Evolutionary conservation across 345 rosid species (phyloP).

Genomic region (Murraya paniculata): DNA sequence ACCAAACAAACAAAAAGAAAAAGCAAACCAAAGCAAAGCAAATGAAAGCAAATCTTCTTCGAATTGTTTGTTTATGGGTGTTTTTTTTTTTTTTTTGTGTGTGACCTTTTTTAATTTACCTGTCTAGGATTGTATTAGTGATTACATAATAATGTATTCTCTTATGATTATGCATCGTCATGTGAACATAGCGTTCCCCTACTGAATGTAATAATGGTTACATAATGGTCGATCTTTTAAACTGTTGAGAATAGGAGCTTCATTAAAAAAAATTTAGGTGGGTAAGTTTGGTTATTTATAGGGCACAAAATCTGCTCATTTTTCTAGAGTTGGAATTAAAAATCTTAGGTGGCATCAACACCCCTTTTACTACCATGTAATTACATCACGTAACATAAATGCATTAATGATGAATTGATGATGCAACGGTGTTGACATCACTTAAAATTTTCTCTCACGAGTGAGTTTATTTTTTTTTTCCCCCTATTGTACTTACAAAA

Average conservation of each 20-base stretch:
- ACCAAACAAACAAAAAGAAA: slow-evolving; percentile 1
- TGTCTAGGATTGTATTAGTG: background rate
- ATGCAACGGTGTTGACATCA: too few relatives aligned
- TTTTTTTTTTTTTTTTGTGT: slow-evolving; percentile 1
- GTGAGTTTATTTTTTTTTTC: too few relatives aligned
- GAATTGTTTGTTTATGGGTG: slow-evolving; percentile 22
- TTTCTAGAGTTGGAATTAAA: too few relatives aligned
- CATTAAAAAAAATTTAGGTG: background rate
- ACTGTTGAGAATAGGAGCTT: background rate
- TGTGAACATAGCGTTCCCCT: background rate
- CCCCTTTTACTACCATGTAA: background rate
- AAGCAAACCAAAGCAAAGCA: slow-evolving; percentile 10
- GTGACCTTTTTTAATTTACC: slow-evolving; percentile 10
- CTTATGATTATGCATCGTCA: background rate
- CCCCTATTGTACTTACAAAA: background rate
- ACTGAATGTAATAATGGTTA: background rate
- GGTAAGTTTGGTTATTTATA: too few relatives aligned
- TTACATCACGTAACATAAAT: too few relatives aligned
- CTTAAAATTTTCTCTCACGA: background rate
- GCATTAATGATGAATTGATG: too few relatives aligned
- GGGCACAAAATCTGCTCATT: background rate
- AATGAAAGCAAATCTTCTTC: slow-evolving; percentile 3
- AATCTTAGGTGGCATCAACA: background rate
- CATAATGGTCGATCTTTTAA: background rate
- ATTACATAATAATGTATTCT: too few relatives aligned